Base-by-base conservation (phyloP, 257 asterid genomes). In the Datura wrightii region DNA sequence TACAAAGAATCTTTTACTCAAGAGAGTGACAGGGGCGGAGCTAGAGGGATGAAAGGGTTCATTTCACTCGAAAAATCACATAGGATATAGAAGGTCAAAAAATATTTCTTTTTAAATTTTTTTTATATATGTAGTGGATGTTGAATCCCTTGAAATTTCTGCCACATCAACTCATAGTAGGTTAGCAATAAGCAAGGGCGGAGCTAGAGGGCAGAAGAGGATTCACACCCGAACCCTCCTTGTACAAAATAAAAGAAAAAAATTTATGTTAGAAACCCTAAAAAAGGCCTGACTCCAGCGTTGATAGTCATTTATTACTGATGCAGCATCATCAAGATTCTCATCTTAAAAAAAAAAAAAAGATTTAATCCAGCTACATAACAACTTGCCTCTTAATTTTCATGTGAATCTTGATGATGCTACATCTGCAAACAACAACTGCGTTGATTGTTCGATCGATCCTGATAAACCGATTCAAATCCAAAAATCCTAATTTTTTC, bases 311-410 rank as follows among this genome's bases (percentile, higher is more conserved):
- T 87, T 87, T 83, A 87, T 83, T 79, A 89, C 92, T 63, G 90
- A 88, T 90, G 92, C 91, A 90, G 92, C 92, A 90, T 90, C 92
- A 90, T 90, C 92, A 90, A 90, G 92, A 90, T 90, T 90, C 92
- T 88, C 89, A 90, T 83, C 52, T 81, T 42, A 86, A 83, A 86
- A 78, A 78, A 85, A 88, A 83, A 80, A 85, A 36, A 14, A 34
- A 39, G 42, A 39, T 24, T 24, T 1, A 24, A 24, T 24, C 31
- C 0, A 24, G 31, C 31, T 24, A 24, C 31, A 24, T 24, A 69
- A 39, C 59, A 16, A 46, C 84, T 79, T 70, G 82, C 82, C 74
- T 66, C 80, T 81, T 81, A 60, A 60, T 37, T 88, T 87, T 85
- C 89, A 90, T 86, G 92, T 90, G 92, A 87, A 90, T 87, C 92